These are phyloP conservation scores for Exobasidium cylindrosporum DNA, from an alignment of 1,284 basidiomycete species.

Conservation along the genomic window DNA sequence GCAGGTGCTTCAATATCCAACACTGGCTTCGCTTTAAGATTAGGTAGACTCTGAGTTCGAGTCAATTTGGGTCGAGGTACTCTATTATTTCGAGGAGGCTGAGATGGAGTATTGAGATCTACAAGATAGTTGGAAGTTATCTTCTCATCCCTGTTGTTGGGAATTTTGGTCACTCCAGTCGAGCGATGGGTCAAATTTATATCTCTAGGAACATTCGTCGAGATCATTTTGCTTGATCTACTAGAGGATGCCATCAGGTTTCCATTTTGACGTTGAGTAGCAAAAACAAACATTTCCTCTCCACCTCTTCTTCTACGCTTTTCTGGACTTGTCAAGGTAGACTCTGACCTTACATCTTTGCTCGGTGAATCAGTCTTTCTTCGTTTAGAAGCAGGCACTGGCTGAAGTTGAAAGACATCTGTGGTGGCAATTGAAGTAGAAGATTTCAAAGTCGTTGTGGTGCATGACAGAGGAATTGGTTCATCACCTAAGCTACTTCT, in stretches of 20 bases:
- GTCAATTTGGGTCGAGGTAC: slow-evolving; percentile 16
- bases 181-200: too few species aligned
- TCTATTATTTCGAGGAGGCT: too few species aligned
- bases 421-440: too few species aligned
- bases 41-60: slow-evolving; percentile 33
- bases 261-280: neutral
- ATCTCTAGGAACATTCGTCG: too few species aligned
- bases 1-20: slow-evolving; percentile 23
- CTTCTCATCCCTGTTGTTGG: too few species aligned
- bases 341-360: neutral
- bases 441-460: too few species aligned
- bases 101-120: too few species aligned
- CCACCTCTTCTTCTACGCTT: neutral
- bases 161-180: too few species aligned
- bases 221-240: neutral
- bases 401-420: slow-evolving; percentile 18
- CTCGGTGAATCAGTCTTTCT: neutral
- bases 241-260: neutral
- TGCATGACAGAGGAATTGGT: neutral
- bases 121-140: too few species aligned
- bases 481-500: slow-evolving; percentile 1
- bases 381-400: slow-evolving; percentile 14
- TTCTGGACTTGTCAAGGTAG: neutral
- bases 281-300: neutral
- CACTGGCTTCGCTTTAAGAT: slow-evolving; percentile 29